A percentile compares a stretch with the other conserved stretches of the same genome.
phyloP scores from a whole-genome alignment of 108 stramenopile species.

The Conticribra guillardii region DNA sequence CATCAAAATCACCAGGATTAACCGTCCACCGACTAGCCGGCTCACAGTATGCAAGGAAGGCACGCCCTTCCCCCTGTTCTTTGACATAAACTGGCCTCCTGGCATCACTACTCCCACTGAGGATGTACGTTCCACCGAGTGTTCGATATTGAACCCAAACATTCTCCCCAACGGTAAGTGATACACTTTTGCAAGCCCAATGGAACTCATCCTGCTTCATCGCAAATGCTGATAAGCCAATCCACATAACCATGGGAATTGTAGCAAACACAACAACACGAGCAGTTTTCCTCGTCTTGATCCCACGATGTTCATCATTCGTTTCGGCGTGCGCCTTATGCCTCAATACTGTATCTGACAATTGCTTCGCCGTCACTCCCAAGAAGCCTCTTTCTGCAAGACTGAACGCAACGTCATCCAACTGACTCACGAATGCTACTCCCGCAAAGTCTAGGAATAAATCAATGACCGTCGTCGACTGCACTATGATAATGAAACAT shows the following conservation, averaged over 20 bases:
- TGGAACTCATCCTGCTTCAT: too few relatives aligned
- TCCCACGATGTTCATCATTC: too few relatives aligned
- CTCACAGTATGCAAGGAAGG: slow-evolving; percentile 6
- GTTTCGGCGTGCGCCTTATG: too few relatives aligned
- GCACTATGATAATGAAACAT: slow-evolving; percentile 7
- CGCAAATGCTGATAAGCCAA: too few relatives aligned
- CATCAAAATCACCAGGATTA: too few relatives aligned
- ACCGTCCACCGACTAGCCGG: too few relatives aligned
- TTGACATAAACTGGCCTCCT: slow-evolving; percentile 8
- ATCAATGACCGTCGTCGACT: slow-evolving; percentile 4
- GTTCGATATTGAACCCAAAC: too few relatives aligned
- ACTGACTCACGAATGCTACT: slow-evolving; percentile 1
- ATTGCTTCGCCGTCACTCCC: not conserved
- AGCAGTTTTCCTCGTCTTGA: too few relatives aligned
- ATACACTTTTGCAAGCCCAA: too few relatives aligned
- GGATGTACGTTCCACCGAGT: not conserved
- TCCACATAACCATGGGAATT: too few relatives aligned
- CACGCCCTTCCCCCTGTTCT: slow-evolving; percentile 6
- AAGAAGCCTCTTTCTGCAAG: slow-evolving; percentile 1
- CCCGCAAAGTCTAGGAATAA: slow-evolving; percentile 11
- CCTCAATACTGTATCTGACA: not conserved
- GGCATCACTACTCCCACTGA: not conserved
- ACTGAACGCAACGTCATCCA: not conserved
- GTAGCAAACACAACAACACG: too few relatives aligned
- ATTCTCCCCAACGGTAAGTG: too few relatives aligned